These are phyloP conservation scores for Phtheirospermum japonicum DNA, from an alignment of 257 asterid species.

Conservation along the genomic window DNA sequence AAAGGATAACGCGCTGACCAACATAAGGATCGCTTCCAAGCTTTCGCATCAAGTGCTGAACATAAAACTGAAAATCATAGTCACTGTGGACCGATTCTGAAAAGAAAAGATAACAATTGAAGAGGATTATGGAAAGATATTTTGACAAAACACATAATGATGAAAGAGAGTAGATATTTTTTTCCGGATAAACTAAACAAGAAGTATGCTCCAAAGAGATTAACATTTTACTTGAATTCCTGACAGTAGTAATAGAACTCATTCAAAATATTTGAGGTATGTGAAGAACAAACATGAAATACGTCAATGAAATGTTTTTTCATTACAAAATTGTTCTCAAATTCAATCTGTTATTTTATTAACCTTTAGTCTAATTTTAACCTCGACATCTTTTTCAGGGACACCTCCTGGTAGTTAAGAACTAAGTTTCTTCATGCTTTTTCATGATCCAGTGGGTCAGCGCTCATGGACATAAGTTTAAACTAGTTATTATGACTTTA, in stretches of 20 bases:
- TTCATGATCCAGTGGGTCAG: slow-evolving; percentile 3
- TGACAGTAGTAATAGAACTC: not conserved
- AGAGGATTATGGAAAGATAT: slow-evolving; percentile 20
- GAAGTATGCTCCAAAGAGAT: slow-evolving; percentile 17
- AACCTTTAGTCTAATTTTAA: not conserved
- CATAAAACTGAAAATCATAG: slow-evolving; percentile 41
- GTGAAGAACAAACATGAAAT: slow-evolving; percentile 12
- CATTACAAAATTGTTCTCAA: not conserved
- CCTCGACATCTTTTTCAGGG: slow-evolving; percentile 7
- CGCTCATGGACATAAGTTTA: not conserved
- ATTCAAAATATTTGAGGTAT: slow-evolving; percentile 6
- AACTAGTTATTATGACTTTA: not conserved
- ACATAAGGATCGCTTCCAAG: slow-evolving; percentile 72
- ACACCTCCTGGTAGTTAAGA: not conserved
- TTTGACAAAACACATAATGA: slow-evolving; percentile 11
- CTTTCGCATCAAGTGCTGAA: slow-evolving; percentile 84
- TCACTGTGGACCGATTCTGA: slow-evolving; percentile 45
- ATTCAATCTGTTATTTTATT: not conserved
- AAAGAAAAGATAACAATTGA: slow-evolving; percentile 16
- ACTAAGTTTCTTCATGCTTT: not conserved
- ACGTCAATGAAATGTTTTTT: slow-evolving; percentile 9
- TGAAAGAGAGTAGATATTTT: not conserved
- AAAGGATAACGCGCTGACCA: slow-evolving; percentile 81
- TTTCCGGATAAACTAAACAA: not conserved
- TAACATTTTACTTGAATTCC: not conserved